Base-by-base conservation (phyloP, 345 rosid species). In the Dipteronia dyeriana region DNA sequence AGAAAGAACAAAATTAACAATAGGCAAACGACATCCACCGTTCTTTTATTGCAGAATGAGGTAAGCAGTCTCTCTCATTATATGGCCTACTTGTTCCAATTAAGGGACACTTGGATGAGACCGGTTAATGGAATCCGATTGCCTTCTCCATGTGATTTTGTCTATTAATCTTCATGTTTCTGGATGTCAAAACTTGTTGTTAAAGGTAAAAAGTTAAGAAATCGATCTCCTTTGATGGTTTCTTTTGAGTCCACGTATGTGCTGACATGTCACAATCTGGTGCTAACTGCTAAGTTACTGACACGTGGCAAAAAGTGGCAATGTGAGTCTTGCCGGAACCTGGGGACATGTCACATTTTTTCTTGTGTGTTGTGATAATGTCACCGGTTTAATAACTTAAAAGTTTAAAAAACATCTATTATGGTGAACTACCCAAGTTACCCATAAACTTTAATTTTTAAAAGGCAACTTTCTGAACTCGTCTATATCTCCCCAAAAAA, bases 141-240 rank as follows among this genome's bases (percentile, higher is more conserved):
- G 51, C 2, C 8, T 45, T 74, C 31, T 68, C 70, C 80, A 76
- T 74, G 75, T 81, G 81, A 66, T 51, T 16, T 20, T 79, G 79
- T 82, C 73, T 19, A 53, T 60, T 41, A 49, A 16, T 16, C n/a
- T 59, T 72, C 73, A 78, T 78, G 78, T 77, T 74, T 79, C 79
- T 17, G 39, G 81, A 62, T 22, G 20, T 47, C 69, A 31, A 61
- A 63, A 34, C 51, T 5, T 68, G 17, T n/a, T n/a, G 65, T 75
- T 12, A 25, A 70, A 10, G 14, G n/a, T 51, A 14, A 68, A 43
- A 78, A 38, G 11, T 5, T 9, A 25, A 45, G 68, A 70, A 51
- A 19, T 54, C 29, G n/a, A 75, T 26, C 14, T 45, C 61, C 29
- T 70, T 69, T 4, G 43, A 54, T 43, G 8, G 70, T 19, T 12